A percentile compares a stretch with the other conserved stretches of the same genome.
Evolutionary conservation across 2,329 filamentous ascomycete genomes (phyloP).

Genomic region (Phialophora expanda): DNA sequence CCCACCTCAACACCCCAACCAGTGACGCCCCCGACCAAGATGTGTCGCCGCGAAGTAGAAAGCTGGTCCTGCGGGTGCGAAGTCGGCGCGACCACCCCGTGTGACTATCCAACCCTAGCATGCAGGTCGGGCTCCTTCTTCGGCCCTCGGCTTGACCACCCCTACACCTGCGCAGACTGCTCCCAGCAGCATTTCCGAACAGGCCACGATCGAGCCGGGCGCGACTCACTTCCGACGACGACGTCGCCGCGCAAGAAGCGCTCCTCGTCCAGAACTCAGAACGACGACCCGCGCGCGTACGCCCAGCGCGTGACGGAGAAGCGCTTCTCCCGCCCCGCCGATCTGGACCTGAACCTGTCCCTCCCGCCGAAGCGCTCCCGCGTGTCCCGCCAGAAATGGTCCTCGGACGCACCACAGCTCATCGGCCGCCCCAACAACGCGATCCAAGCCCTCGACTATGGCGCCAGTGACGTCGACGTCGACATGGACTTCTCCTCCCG

Average conservation of each 20-base stretch:
- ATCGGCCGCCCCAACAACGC: constrained; percentile 17
- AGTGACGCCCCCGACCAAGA: background rate
- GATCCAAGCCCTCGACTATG: background rate
- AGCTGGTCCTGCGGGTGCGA: constrained; percentile 5
- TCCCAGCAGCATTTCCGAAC: background rate
- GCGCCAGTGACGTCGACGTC: background rate
- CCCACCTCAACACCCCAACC: background rate
- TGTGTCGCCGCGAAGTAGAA: background rate
- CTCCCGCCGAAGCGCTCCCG: constrained; percentile 9
- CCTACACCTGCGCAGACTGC: background rate
- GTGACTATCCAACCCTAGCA: background rate
- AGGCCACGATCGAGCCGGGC: background rate
- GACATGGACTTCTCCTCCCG: background rate
- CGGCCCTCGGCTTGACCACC: background rate
- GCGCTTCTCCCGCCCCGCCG: background rate
- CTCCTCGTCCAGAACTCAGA: background rate
- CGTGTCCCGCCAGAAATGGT: background rate
- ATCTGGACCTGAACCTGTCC: constrained; percentile 2
- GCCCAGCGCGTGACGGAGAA: background rate
- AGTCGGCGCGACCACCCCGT: background rate
- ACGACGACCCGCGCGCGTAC: background rate
- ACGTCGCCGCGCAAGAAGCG: background rate
- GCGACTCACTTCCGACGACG: background rate
- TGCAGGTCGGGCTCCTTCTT: background rate
- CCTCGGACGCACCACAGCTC: constrained; percentile 19